Evolutionary conservation across 768 basidiomycete species (phyloP).

Genomic region (Paxillus ammoniavirescens): DNA sequence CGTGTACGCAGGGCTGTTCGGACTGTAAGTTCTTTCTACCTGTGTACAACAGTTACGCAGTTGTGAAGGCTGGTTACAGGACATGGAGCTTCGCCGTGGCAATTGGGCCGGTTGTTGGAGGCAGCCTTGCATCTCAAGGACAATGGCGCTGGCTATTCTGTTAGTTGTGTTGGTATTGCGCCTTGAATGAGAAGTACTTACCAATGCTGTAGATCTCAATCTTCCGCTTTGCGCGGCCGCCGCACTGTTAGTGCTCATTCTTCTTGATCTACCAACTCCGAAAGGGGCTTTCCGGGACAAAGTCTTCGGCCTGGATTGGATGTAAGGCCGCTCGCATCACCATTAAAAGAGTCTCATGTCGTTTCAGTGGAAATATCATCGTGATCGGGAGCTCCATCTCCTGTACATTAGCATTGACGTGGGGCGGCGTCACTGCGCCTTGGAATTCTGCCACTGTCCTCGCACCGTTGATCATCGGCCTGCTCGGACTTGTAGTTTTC

Average conservation of each 20-base stretch:
- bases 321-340: slow-evolving; percentile 22
- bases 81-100: slow-evolving; percentile 34
- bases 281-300: slow-evolving; percentile 31
- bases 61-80: slow-evolving; percentile 5
- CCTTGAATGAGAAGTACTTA: neutral
- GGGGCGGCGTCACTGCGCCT: slow-evolving; percentile 41
- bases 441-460: slow-evolving; percentile 42
- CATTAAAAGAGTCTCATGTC: neutral
- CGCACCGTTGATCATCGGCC: slow-evolving; percentile 41
- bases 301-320: slow-evolving; percentile 37
- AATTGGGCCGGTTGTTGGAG: slow-evolving; percentile 36
- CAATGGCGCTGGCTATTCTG: slow-evolving; percentile 46
- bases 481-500: slow-evolving; percentile 36
- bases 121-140: slow-evolving; percentile 31
- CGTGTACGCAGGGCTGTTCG: slow-evolving; percentile 29
- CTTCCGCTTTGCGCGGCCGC: slow-evolving; percentile 33
- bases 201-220: slow-evolving; percentile 34
- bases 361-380: slow-evolving; percentile 34
- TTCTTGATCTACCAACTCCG: slow-evolving; percentile 35
- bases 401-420: slow-evolving; percentile 33
- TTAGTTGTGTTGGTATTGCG: slow-evolving; percentile 8
- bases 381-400: slow-evolving; percentile 30
- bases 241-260: slow-evolving; percentile 18
- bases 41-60: neutral
- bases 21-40: slow-evolving; percentile 9